Evolutionary conservation across 345 rosid species (phyloP).

Genomic region (Turritis glabra): DNA sequence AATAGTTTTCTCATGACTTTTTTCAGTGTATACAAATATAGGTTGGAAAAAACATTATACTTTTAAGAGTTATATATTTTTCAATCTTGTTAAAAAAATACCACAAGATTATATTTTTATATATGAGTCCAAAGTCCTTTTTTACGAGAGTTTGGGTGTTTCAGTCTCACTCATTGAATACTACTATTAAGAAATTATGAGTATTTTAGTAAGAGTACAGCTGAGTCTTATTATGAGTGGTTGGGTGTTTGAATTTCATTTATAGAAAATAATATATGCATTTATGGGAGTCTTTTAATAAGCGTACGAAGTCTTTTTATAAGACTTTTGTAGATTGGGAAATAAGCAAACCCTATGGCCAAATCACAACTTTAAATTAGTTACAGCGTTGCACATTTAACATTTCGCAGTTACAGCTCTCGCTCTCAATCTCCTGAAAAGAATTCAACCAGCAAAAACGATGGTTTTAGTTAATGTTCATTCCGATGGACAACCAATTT

Average conservation of each 20-base stretch:
- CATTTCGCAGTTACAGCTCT: background rate
- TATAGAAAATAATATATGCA: background rate
- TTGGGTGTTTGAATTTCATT: background rate
- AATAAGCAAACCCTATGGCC: background rate
- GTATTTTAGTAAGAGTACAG: background rate
- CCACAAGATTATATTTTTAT: background rate
- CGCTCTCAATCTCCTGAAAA: background rate
- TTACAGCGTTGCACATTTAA: background rate
- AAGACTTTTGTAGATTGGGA: background rate
- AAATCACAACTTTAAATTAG: background rate
- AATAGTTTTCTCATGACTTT: no score
- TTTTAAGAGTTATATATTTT: no score
- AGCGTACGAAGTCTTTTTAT: background rate
- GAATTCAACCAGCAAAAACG: background rate
- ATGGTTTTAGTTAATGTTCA: conserved; percentile 22
- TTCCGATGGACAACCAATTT: conserved; percentile 23
- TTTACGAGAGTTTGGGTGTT: no score
- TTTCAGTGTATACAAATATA: no score
- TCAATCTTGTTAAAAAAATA: no score
- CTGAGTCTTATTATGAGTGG: background rate
- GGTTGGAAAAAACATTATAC: no score
- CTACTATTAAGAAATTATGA: background rate
- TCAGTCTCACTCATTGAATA: background rate
- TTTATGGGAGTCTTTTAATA: background rate
- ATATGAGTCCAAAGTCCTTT: background rate